A percentile compares a stretch with the other conserved stretches of the same genome.
Evolutionary conservation across 1,284 basidiomycete species (phyloP).

Genomic region (Bondarzewia mesenterica): DNA sequence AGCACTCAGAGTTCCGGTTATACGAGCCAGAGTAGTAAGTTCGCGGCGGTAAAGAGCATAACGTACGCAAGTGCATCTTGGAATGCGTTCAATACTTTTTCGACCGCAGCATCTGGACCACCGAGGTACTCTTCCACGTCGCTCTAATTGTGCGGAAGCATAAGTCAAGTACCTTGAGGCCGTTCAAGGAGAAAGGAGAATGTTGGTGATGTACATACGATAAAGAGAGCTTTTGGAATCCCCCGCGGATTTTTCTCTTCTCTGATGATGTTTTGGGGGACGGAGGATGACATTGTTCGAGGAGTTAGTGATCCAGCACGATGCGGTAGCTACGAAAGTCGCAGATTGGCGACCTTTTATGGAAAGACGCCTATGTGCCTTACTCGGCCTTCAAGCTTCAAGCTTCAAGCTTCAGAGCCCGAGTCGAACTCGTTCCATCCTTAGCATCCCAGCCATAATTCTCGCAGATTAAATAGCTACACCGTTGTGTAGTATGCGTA

Average conservation of each 20-base stretch:
- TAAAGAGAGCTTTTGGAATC: conserved; percentile 92
- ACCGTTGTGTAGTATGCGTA: too few relatives aligned
- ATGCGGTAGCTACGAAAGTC: neutral
- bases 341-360: too few relatives aligned
- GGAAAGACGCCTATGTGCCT: too few relatives aligned
- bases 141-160: conserved; percentile 30
- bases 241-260: conserved; percentile 79
- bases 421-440: too few relatives aligned
- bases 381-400: too few relatives aligned
- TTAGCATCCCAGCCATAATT: too few relatives aligned
- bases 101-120: conserved; percentile 73
- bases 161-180: neutral
- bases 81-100: conserved; percentile 74
- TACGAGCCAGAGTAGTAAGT: conserved; percentile 9
- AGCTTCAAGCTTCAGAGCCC: too few relatives aligned
- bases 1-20: too few relatives aligned
- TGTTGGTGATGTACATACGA: conserved; percentile 48
- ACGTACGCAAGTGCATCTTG: conserved; percentile 90
- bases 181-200: neutral
- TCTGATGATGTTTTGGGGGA: conserved; percentile 22
- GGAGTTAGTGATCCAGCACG: too few relatives aligned
- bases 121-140: conserved; percentile 87
- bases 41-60: conserved; percentile 3
- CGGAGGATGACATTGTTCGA: conserved; percentile 28
- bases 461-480: too few relatives aligned